Evolutionary conservation across 2,329 filamentous ascomycete species (phyloP).

Genomic region (Tolypocladium paradoxum): DNA sequence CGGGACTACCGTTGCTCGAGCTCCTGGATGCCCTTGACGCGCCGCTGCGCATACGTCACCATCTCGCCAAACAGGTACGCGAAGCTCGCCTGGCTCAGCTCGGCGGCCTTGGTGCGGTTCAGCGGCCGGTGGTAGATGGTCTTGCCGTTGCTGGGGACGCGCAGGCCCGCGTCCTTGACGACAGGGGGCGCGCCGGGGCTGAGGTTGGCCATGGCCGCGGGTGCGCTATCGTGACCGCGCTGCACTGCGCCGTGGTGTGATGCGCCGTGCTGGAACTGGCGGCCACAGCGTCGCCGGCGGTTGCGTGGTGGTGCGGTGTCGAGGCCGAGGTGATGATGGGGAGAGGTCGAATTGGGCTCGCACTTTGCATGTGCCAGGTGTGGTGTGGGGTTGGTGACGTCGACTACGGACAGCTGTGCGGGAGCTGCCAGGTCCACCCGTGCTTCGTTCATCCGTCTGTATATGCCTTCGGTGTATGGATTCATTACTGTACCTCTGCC

Average conservation of each 20-base stretch:
- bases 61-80: slow-evolving; percentile 95
- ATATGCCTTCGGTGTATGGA: too few relatives aligned
- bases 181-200: slow-evolving; percentile 27
- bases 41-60: slow-evolving; percentile 85
- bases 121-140: slow-evolving; percentile 96
- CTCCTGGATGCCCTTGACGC: slow-evolving; percentile 87
- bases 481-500: too few relatives aligned
- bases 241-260: not conserved
- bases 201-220: slow-evolving; percentile 37
- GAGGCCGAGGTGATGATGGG: too few relatives aligned
- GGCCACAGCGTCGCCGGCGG: too few relatives aligned
- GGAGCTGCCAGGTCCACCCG: too few relatives aligned
- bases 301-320: too few relatives aligned
- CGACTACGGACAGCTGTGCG: too few relatives aligned
- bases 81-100: slow-evolving; percentile 88
- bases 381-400: too few relatives aligned
- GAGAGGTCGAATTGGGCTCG: too few relatives aligned
- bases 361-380: too few relatives aligned
- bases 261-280: too few relatives aligned
- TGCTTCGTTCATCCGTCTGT: too few relatives aligned
- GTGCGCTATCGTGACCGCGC: not conserved
- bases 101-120: slow-evolving; percentile 77
- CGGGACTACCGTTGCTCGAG: slow-evolving; percentile 67
- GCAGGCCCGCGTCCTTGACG: slow-evolving; percentile 53
- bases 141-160: slow-evolving; percentile 86